Base-by-base conservation (phyloP, 2,329 filamentous ascomycete genomes). In the Cercospora zeina region DNA sequence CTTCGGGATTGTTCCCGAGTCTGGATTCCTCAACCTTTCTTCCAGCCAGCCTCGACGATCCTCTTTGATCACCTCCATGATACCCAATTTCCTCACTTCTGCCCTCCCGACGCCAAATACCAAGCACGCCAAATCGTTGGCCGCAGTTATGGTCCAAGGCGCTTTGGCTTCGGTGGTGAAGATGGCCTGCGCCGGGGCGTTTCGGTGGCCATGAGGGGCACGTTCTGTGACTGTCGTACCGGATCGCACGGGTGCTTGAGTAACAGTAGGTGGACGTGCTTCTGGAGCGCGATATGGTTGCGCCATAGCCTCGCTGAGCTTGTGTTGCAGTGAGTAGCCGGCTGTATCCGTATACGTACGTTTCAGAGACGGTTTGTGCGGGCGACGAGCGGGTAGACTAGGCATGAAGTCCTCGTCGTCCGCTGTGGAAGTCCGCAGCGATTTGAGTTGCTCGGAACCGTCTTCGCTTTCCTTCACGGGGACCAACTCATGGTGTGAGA, bases 101-200 rank as follows among this genome's bases (percentile, higher is more conserved):
- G 91, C 90, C 72, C 91, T 91, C n/a, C 93, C 96, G 9, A 99
- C 91, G n/a, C 95, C 95, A 78, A 97, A 99, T n/a, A 97, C 89
- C 47, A 99, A 82, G 76, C 95, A 99, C 16, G 95, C 95, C 54
- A 99, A 82, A 74, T 99, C 95, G 73, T 99, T 99, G 54, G 95
- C 95, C 2, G 95, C 91, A 58, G 97, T 85, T 63, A 99, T 97
- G 0, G 93, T 99, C 90, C 92, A 99, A 2, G 93, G 95, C 8
- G 91, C 85, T 66, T 89, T 87, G 13, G 90, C 84, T 76, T 96
- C 91, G n/a, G 95, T 99, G 7, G 93, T 96, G 74, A 99, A 99
- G 61, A 99, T 97, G 58, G 95, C 95, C 75, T 99, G 95, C 4
- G 93, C 90, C 87, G 92, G 96, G 75, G 95, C 87, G 70, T 90